Evolutionary conservation across 345 rosid genomes (phyloP), one percentile per base, ranked within the genome.

Genomic region (Zanthoxylum bungeanum): DNA sequence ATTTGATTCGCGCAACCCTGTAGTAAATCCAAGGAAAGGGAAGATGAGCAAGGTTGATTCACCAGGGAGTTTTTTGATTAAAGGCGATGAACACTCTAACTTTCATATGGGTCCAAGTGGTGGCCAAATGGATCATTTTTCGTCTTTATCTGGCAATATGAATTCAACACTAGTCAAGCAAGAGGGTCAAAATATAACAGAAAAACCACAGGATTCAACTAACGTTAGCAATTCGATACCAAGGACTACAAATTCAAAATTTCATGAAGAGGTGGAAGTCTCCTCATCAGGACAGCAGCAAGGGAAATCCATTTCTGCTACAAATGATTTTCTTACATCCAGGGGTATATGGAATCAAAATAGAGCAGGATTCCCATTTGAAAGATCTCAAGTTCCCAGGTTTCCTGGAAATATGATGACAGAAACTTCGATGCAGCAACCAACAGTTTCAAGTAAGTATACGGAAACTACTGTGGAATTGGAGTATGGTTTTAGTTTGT

Each of bases 41-140:
- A 93, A 91, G 80, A 60, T 84, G 73, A 84, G 79, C 81, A 91
- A 86, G 81, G 85, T 84, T 68, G 93, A 91, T 27, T 73, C 80
- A 22, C 65, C 85, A 1, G 87, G 92, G 59, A 69, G 70, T 72
- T 80, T 77, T 69, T 44, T 89, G 52, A 78, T 66, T 75, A 82
- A 69, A 73, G 82, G 79, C 68, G 77, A 78, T 75, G 89, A 80
- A 55, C 72, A 68, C 64, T 25, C 73, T 24, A 76, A 79, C 79
- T 75, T 78, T 63, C 74, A 55, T 69, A 47, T 73, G 73, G 68
- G 76, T 60, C 75, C 80, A 51, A 71, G 75, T 69, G 60, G 80
- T 60, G 78, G 81, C 34, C 89, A 75, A 65, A 73, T 77, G 78
- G 82, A 80, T 46, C 75, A 75, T 73, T 71, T 68, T 44, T 60